A percentile compares a stretch with the other conserved stretches of the same genome.
Evolutionary conservation across 164 flowering plant species (phyloP).

Genomic region (Warburgia ugandensis): DNA sequence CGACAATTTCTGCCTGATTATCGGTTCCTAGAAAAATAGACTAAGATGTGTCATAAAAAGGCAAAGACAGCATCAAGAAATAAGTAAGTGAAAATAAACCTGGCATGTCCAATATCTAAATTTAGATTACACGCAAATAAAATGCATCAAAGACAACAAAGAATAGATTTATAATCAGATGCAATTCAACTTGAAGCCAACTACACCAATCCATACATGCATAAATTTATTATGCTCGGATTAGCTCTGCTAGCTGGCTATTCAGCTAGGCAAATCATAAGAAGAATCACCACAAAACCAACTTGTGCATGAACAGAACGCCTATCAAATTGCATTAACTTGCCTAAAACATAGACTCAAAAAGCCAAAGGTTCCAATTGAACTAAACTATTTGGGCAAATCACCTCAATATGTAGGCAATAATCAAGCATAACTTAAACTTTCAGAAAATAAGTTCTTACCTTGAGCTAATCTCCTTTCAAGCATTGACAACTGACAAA

Average conservation of each 20-base stretch:
- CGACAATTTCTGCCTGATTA: slow-evolving; percentile 54
- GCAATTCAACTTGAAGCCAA: no score
- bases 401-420: not conserved
- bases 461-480: slow-evolving; percentile 90
- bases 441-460: slow-evolving; percentile 16
- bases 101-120: no score
- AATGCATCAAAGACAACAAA: not conserved
- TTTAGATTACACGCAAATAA: not conserved
- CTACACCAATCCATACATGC: no score
- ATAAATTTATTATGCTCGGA: no score
- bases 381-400: not conserved
- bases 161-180: no score
- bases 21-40: slow-evolving; percentile 47
- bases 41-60: not conserved
- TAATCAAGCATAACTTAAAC: not conserved
- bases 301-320: no score
- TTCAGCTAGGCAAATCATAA: no score
- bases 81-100: not conserved
- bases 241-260: no score
- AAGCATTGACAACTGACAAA: slow-evolving; percentile 85
- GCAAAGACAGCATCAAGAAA: slow-evolving; percentile 3
- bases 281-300: no score
- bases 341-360: not conserved
- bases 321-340: not conserved
- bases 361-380: slow-evolving; percentile 1